Conservation (phyloP, 345 rosid genomes). For the Chamaenerion angustifolium region DNA sequence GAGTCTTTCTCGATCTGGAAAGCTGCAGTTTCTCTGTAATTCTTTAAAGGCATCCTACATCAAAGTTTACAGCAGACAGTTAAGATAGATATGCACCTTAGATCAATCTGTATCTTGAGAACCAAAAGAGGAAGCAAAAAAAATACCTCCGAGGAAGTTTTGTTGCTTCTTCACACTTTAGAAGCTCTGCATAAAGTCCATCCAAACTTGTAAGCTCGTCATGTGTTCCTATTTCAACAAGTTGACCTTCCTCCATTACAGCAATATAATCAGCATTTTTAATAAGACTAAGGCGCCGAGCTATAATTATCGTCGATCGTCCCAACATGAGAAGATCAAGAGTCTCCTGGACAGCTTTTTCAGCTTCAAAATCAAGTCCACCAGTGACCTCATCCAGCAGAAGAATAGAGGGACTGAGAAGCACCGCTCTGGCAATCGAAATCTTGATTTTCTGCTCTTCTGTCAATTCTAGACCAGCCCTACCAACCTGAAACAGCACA, state of each 20-base stretch:
- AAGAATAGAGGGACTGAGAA: slow-evolving; percentile 76
- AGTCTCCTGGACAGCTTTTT: slow-evolving; percentile 84
- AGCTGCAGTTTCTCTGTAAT: slow-evolving; percentile 43
- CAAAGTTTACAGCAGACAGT: background rate
- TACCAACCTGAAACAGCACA: slow-evolving; percentile 55
- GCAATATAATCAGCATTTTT: slow-evolving; percentile 94
- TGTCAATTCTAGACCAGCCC: slow-evolving; percentile 73
- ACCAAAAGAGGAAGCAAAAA: background rate
- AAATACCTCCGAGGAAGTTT: slow-evolving; percentile 93
- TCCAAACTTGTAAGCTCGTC: slow-evolving; percentile 62
- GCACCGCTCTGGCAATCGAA: slow-evolving; percentile 97
- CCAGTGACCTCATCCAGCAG: slow-evolving; percentile 98
- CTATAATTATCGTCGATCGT: slow-evolving; percentile 91
- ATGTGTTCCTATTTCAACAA: slow-evolving; percentile 96
- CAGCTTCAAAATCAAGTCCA: slow-evolving; percentile 98
- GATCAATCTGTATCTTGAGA: background rate
- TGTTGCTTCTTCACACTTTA: slow-evolving; percentile 91
- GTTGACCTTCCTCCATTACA: slow-evolving; percentile 97
- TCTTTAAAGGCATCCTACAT: slow-evolving; percentile 84
- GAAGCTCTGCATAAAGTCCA: slow-evolving; percentile 86
- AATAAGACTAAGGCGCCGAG: slow-evolving; percentile 82
- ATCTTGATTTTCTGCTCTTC: slow-evolving; percentile 93
- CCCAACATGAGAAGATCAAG: slow-evolving; percentile 95
- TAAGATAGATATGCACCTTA: too few relatives aligned
- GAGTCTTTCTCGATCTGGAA: slow-evolving; percentile 89